Evolutionary conservation across 2,329 filamentous ascomycete genomes (phyloP), one percentile per base, ranked within the genome.

Genomic region (Cercospora sp.): DNA sequence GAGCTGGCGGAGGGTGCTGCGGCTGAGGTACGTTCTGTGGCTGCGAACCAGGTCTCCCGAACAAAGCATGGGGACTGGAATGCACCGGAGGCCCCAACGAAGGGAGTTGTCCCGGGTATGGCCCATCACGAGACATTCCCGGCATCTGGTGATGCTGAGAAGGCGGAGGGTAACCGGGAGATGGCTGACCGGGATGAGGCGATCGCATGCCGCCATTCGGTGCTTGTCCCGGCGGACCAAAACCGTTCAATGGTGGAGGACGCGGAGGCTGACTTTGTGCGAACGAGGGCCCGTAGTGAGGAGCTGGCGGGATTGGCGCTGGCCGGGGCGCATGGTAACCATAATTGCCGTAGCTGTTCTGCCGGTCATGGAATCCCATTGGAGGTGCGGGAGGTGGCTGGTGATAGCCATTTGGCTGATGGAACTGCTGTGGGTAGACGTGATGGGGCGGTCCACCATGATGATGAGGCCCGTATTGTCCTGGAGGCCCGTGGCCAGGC

Each of bases 151-250:
- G 72, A 36, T 72, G 72, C 64, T 65, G 69, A 28, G 67, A 63
- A n/a, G 66, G 69, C 36, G 68, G 66, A 13, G 68, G 69, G 53
- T 66, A 70, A 10, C 60, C 66, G 28, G 71, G 66, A 26, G 72
- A 71, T 20, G 64, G 79, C 1, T 78, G 76, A 65, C 78, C 70
- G 28, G 75, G 63, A 33, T 68, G 79, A 28, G 80, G 78, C 26
- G 80, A 80, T 51, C 77, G 76, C 71, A 80, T 72, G 40, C 80
- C 61, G n/a, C 55, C 79, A 64, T 81, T 81, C 31, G 72, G 26
- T 58, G 72, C 60, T 48, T 68, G 71, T 51, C 53, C 64, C 33
- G 62, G 66, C 31, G 78, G 78, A 5, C 78, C 74, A 45, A 66
- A 71, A 28, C 65, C 66, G 57, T 72, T 73, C 66, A 69, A n/a